Evolutionary conservation across 73 alveolate species (phyloP).

Genomic region (Paramecium sonneborni): DNA sequence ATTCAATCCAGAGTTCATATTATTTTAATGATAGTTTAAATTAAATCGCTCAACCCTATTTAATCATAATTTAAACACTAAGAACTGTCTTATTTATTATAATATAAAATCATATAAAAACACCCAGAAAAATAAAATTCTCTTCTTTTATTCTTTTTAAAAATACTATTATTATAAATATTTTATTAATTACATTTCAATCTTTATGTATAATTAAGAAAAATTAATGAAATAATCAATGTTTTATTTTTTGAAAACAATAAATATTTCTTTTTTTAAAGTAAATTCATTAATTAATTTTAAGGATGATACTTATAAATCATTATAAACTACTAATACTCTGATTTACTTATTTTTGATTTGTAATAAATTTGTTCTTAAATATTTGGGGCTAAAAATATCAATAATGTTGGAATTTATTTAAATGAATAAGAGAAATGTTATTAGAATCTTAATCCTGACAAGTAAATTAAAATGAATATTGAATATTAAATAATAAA

Average conservation of each 20-base stretch:
- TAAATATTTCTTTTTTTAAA: not conserved
- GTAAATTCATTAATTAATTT: not conserved
- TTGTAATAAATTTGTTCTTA: not conserved
- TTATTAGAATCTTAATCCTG: not conserved
- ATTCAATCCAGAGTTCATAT: slow-evolving; percentile 43
- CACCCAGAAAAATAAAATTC: not conserved
- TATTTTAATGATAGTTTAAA: slow-evolving; percentile 57
- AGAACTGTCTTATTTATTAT: not conserved
- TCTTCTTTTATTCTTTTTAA: not conserved
- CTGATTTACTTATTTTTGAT: too few species aligned
- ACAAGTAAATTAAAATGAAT: not conserved
- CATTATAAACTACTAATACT: too few species aligned
- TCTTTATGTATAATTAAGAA: not conserved
- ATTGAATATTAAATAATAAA: not conserved
- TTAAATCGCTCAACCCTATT: slow-evolving; percentile 13
- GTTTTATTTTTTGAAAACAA: not conserved
- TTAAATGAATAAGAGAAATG: not conserved
- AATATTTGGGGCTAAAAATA: not conserved
- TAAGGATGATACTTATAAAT: too few species aligned
- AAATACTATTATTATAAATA: not conserved
- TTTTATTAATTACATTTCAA: not conserved
- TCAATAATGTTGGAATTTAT: not conserved
- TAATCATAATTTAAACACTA: not conserved
- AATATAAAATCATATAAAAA: not conserved
- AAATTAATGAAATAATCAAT: not conserved